Conservation (phyloP, 257 asterid species). For the Petunia axillaris region DNA sequence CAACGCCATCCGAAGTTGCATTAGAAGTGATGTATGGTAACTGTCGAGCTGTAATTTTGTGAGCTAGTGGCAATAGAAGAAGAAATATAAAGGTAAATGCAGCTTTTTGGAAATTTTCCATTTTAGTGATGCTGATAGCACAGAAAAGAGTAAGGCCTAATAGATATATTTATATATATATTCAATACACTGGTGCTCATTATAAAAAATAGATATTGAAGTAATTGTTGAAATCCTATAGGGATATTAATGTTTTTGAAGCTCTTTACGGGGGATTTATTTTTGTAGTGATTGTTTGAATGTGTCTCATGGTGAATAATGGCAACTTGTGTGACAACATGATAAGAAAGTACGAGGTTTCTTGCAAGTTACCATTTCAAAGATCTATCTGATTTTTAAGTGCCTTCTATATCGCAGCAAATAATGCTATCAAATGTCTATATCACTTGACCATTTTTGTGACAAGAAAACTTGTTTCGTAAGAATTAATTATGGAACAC, state of each 20-base stretch:
- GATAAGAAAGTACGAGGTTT: not conserved
- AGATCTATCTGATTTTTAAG: too few relatives aligned
- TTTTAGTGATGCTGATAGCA: not conserved
- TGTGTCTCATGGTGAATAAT: not conserved
- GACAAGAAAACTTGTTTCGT: not conserved
- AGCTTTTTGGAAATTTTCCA: not conserved
- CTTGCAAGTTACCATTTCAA: not conserved
- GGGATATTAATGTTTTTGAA: not conserved
- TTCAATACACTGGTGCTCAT: not conserved
- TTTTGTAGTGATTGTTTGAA: not conserved
- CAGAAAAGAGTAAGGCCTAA: not conserved
- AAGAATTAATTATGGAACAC: not conserved
- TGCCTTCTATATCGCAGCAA: not conserved
- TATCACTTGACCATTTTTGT: not conserved
- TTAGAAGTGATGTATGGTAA: not conserved
- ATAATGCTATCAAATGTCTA: not conserved
- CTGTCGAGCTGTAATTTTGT: slow-evolving; percentile 3
- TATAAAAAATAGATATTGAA: not conserved
- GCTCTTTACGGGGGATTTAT: not conserved
- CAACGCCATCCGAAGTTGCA: slow-evolving; percentile 27
- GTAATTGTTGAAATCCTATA: not conserved
- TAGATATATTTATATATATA: not conserved
- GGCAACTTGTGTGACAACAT: not conserved
- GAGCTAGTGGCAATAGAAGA: slow-evolving; percentile 11
- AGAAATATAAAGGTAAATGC: not conserved